Evolutionary conservation across 2,329 filamentous ascomycete species (phyloP).

Genomic region (Incumbomyces delicatus): DNA sequence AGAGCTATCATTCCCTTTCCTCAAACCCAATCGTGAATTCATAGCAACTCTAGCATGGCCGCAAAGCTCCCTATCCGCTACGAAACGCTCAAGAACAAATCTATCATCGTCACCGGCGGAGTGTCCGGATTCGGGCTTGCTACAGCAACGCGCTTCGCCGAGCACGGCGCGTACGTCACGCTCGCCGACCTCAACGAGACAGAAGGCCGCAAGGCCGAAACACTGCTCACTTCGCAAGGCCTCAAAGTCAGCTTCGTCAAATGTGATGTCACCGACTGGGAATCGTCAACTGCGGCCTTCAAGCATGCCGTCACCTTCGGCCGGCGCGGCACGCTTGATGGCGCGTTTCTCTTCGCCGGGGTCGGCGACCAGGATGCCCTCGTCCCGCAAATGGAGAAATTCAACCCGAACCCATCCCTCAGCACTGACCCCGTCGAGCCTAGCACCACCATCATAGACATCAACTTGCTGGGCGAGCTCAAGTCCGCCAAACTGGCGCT

Average conservation of each 20-base stretch:
- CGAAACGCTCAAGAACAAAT: conserved; percentile 26
- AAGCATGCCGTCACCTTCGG: conserved; percentile 46
- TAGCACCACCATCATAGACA: conserved; percentile 6
- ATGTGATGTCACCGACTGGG: conserved; percentile 58
- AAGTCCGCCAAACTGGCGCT: conserved; percentile 3
- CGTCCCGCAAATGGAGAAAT: conserved; percentile 11
- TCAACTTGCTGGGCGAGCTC: conserved; percentile 3
- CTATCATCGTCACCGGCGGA: conserved; percentile 39
- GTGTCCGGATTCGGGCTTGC: conserved; percentile 26
- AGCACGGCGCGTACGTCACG: conserved; percentile 10
- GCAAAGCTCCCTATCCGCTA: conserved; percentile 5
- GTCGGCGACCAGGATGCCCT: conserved; percentile 16
- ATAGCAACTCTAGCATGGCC: background rate
- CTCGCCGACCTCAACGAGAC: conserved; percentile 9
- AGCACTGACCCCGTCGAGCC: conserved; percentile 1
- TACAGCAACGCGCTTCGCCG: conserved; percentile 15
- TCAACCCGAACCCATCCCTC: background rate
- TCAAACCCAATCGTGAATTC: too few relatives aligned
- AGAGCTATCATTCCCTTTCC: too few relatives aligned
- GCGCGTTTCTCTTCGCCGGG: conserved; percentile 22
- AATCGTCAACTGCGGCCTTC: conserved; percentile 55
- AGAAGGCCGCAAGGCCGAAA: background rate
- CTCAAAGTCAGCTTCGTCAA: conserved; percentile 28
- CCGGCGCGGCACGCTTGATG: conserved; percentile 25
- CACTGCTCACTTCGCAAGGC: conserved; percentile 1